A percentile compares a stretch with the other conserved stretches of the same genome.
phyloP scores from a whole-genome alignment of 768 basidiomycete genomes.

The Amanita inopinata region DNA sequence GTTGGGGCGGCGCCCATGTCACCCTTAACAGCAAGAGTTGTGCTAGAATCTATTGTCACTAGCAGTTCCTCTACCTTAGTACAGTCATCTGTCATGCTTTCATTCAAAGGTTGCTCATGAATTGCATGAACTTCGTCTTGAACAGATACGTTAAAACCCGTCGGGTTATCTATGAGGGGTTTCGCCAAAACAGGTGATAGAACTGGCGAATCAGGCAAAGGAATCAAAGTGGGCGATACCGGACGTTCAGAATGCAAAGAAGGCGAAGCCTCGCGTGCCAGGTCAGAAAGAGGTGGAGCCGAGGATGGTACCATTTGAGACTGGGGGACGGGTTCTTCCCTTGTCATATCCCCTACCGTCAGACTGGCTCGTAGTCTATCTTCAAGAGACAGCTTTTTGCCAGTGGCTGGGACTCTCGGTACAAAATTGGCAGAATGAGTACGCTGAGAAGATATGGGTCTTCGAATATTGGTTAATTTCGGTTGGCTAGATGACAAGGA shows the following conservation, averaged over 20 bases:
- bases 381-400: constrained; percentile 11
- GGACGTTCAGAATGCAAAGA: not conserved
- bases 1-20: not conserved
- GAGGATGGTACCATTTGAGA: not conserved
- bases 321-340: not conserved
- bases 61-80: too few relatives aligned
- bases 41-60: too few relatives aligned
- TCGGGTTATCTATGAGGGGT: not conserved
- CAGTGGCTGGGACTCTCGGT: constrained; percentile 11
- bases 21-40: too few relatives aligned
- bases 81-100: too few relatives aligned
- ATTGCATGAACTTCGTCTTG: too few relatives aligned
- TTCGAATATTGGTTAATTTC: constrained; percentile 51
- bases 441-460: constrained; percentile 48
- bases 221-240: constrained; percentile 30
- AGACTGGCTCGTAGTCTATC: constrained; percentile 8
- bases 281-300: not conserved
- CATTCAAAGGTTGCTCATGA: too few relatives aligned
- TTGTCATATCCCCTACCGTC: constrained; percentile 12
- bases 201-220: constrained; percentile 33
- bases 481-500: constrained; percentile 22
- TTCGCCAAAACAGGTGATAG: constrained; percentile 13
- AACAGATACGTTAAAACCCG: too few relatives aligned
- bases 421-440: constrained; percentile 26
- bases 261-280: not conserved